Evolutionary conservation across 345 rosid species (phyloP).

Genomic region (Melastoma malabathricum): DNA sequence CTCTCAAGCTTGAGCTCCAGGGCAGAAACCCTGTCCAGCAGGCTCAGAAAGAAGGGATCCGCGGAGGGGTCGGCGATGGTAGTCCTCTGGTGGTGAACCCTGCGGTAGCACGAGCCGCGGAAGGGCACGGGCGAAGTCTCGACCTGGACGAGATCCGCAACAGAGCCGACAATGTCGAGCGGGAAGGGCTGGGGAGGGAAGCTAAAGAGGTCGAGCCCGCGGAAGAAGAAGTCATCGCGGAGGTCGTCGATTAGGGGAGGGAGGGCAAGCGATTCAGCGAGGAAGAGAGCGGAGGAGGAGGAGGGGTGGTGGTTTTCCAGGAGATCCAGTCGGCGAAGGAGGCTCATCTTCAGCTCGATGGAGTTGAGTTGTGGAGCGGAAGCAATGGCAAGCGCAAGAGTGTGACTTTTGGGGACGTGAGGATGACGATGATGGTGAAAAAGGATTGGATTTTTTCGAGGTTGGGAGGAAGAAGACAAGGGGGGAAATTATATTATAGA

Average conservation of each 20-base stretch:
- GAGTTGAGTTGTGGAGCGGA: too few species aligned
- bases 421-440: neutral
- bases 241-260: slow-evolving; percentile 20
- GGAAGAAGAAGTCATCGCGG: slow-evolving; percentile 11
- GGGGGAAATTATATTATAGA: too few species aligned
- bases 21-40: slow-evolving; percentile 33
- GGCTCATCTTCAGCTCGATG: slow-evolving; percentile 20
- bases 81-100: slow-evolving; percentile 29
- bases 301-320: slow-evolving; percentile 13
- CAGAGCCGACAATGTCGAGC: slow-evolving; percentile 28
- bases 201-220: slow-evolving; percentile 28
- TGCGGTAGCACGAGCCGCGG: slow-evolving; percentile 25
- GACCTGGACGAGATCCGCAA: slow-evolving; percentile 51
- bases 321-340: slow-evolving; percentile 27
- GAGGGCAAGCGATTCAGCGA: slow-evolving; percentile 15
- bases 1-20: slow-evolving; percentile 65
- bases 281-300: slow-evolving; percentile 25
- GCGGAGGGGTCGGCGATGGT: slow-evolving; percentile 31
- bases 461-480: slow-evolving; percentile 3
- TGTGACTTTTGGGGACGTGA: neutral
- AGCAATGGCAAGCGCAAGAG: neutral
- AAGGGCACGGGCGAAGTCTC: slow-evolving; percentile 22
- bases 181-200: slow-evolving; percentile 17
- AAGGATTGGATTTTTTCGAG: neutral
- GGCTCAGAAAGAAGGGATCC: too few species aligned